Conservation (phyloP, 192 early-diverging fungal genomes). For the Linnemannia schmuckeri region DNA sequence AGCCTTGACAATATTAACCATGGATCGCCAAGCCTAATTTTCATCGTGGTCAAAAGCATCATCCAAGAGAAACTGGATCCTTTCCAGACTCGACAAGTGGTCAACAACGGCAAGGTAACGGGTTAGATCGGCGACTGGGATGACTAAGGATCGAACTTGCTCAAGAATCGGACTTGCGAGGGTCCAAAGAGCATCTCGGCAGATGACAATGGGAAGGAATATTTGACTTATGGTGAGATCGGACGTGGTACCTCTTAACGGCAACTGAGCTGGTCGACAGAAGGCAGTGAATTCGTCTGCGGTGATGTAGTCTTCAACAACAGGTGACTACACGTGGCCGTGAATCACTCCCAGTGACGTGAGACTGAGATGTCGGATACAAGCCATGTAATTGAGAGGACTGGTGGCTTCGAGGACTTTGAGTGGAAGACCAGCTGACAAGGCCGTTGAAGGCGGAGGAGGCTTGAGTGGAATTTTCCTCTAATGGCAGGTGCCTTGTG, state of each 20-base stretch:
- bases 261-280: no score
- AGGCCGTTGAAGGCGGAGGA: no score
- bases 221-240: background rate
- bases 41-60: no score
- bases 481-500: background rate
- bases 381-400: background rate
- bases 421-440: no score
- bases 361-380: background rate
- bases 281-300: no score
- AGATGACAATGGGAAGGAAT: background rate
- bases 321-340: no score
- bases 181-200: background rate
- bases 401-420: no score
- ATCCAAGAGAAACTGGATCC: background rate
- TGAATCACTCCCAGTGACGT: background rate
- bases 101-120: background rate
- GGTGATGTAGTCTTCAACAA: no score
- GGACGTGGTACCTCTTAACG: no score
- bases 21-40: background rate
- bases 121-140: background rate
- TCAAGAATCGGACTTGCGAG: background rate
- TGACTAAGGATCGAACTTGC: background rate
- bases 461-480: background rate
- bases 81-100: background rate
- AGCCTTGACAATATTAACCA: no score